Base-by-base conservation (phyloP, 2,329 filamentous ascomycete genomes). In the Pestalotiopsis sp. region DNA sequence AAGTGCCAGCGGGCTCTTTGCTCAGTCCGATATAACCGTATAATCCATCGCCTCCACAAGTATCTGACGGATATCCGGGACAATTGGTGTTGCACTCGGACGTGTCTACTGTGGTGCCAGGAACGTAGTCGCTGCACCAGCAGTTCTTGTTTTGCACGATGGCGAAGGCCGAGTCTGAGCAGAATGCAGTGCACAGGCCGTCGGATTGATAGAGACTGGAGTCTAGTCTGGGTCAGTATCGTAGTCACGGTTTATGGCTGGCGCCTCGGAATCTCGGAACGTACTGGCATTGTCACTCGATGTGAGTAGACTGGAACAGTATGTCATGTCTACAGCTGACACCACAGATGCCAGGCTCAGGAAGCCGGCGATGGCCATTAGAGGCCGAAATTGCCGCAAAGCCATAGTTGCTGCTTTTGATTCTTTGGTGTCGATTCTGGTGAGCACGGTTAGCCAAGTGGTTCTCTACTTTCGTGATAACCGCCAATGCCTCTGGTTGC, bases 41-140 rank as follows among this genome's bases (percentile, higher is more conserved):
- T 3, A 90, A 75, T 61, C 82, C 83, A 39, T 83, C 72, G 45
- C 87, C 89, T 70, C 93, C 93, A 75, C 93, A 95, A 12, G 83
- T 79, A 71, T 95, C 91, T 1, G 66, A 41, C 0, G 88, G 88
- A 76, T 86, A 95, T n/a, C 92, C 93, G 9, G 92, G 91, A 73
- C 93, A 95, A 17, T 79, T 65, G 0, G 78, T 78, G 72, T 85
- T 79, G 80, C 93, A 95, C 25, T 85, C 74, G 41, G 71, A 72
- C 1, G 80, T 78, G 25, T 81, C 75, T 65, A 84, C 81, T 67
- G 83, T 77, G 39, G 76, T 78, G 23, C 75, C 82, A 9, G 93
- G 93, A 2, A 85, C 84, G 74, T 90, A 90, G 77, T 94, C 86
- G 49, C 91, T 91, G 78, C 93, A 95, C 92, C 92, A 95, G 77